Evolutionary conservation across 805 yeast species (phyloP).

Genomic region (Yueomyces sinensis): DNA sequence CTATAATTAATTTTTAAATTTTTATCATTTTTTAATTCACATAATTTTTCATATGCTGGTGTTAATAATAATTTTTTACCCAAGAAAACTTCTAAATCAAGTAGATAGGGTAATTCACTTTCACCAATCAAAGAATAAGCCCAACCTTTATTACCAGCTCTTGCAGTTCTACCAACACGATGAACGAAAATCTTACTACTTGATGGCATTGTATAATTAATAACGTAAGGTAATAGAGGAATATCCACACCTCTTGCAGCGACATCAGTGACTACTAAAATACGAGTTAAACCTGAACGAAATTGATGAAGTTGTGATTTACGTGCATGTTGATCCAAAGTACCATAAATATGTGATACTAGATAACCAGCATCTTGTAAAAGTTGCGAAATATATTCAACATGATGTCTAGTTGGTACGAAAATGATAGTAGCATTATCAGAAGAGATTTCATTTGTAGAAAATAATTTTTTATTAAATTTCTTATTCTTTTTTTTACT

Average conservation of each 20-base stretch:
- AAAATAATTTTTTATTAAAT: slow-evolving; percentile 49
- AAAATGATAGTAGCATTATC: slow-evolving; percentile 80
- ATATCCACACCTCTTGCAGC: slow-evolving; percentile 99
- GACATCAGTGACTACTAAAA: slow-evolving; percentile 95
- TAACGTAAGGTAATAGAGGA: slow-evolving; percentile 88
- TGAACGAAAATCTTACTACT: slow-evolving; percentile 90
- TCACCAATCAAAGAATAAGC: slow-evolving; percentile 85
- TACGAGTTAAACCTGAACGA: slow-evolving; percentile 66
- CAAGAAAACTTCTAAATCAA: slow-evolving; percentile 81
- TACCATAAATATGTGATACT: slow-evolving; percentile 82
- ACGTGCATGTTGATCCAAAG: slow-evolving; percentile 91
- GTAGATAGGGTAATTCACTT: slow-evolving; percentile 74
- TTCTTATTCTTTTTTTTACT: slow-evolving; percentile 28
- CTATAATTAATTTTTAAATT: slow-evolving; percentile 53
- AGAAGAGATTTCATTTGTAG: slow-evolving; percentile 76
- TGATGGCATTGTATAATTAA: slow-evolving; percentile 82
- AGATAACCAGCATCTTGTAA: slow-evolving; percentile 73
- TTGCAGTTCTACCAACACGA: slow-evolving; percentile 98
- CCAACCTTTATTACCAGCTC: slow-evolving; percentile 98
- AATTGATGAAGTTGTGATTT: slow-evolving; percentile 76
- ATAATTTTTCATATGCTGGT: slow-evolving; percentile 51
- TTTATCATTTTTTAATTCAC: slow-evolving; percentile 36
- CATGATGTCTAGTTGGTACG: slow-evolving; percentile 97
- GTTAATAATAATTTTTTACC: slow-evolving; percentile 71
- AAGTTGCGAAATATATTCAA: slow-evolving; percentile 69